Evolutionary conservation across 352 stramenopile genomes (phyloP).

Genomic region (Phytophthora idaei): DNA sequence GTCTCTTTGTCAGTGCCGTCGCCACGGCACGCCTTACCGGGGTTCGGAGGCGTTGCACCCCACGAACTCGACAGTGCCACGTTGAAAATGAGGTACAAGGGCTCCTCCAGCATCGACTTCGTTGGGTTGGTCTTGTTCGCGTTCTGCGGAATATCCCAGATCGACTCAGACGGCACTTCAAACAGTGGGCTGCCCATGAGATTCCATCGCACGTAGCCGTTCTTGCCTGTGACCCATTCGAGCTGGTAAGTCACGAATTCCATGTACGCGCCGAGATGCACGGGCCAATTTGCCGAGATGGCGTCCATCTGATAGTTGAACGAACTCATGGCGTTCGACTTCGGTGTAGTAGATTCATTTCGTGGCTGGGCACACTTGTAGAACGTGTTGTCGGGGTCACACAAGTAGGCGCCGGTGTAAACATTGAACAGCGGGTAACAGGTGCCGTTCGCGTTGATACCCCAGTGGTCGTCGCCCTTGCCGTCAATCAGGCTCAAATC

Average conservation of each 20-base stretch:
- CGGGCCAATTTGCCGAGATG: constrained; percentile 72
- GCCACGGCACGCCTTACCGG: constrained; percentile 31
- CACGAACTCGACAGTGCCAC: constrained; percentile 90
- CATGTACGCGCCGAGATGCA: constrained; percentile 70
- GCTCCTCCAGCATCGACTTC: constrained; percentile 91
- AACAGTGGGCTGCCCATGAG: constrained; percentile 83
- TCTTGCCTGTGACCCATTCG: constrained; percentile 48
- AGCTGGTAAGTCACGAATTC: constrained; percentile 55
- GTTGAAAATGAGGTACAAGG: constrained; percentile 94
- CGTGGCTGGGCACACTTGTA: constrained; percentile 50
- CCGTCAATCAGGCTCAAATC: constrained; percentile 53
- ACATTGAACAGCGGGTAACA: constrained; percentile 54
- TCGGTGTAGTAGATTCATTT: constrained; percentile 32
- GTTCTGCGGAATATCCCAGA: constrained; percentile 49
- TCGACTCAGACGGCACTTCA: constrained; percentile 61
- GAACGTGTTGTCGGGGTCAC: constrained; percentile 51
- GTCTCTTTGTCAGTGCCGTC: constrained; percentile 34
- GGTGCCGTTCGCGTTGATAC: constrained; percentile 55
- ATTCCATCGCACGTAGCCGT: constrained; percentile 53
- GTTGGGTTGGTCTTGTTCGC: constrained; percentile 49
- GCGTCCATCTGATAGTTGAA: constrained; percentile 34
- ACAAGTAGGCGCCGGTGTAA: constrained; percentile 53
- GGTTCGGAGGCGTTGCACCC: constrained; percentile 33
- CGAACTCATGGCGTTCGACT: constrained; percentile 52
- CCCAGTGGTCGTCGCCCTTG: constrained; percentile 39